Evolutionary conservation across 2,329 filamentous ascomycete species (phyloP).

Genomic region (Fusarium mexicanum): DNA sequence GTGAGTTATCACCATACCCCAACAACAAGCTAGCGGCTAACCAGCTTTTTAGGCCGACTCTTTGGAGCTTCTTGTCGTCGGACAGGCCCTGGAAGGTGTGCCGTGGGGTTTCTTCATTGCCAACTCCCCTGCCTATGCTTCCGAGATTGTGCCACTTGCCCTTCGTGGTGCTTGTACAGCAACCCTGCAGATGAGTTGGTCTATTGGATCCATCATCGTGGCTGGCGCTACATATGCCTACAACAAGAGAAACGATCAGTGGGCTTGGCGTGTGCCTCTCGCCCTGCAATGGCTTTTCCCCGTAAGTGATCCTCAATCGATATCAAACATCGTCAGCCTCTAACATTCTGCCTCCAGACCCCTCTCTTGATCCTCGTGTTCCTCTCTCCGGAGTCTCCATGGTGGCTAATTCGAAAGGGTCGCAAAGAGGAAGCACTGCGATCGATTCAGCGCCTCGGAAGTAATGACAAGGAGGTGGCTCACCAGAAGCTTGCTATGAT

Average conservation of each 20-base stretch:
- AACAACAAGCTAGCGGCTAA: background rate
- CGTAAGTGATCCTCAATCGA: background rate
- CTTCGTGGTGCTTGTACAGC: slow-evolving; percentile 66
- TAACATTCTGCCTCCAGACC: slow-evolving; percentile 42
- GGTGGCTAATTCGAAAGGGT: slow-evolving; percentile 64
- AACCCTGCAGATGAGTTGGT: slow-evolving; percentile 72
- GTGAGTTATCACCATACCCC: slow-evolving; percentile 18
- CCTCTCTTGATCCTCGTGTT: slow-evolving; percentile 63
- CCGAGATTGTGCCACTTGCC: slow-evolving; percentile 66
- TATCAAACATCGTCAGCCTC: accelerated
- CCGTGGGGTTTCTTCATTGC: slow-evolving; percentile 72
- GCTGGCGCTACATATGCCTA: slow-evolving; percentile 63
- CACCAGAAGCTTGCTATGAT: slow-evolving; percentile 64
- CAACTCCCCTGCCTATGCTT: slow-evolving; percentile 68
- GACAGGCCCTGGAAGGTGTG: slow-evolving; percentile 67
- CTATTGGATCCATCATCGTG: slow-evolving; percentile 69
- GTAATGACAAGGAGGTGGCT: slow-evolving; percentile 16
- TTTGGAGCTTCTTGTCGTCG: slow-evolving; percentile 55
- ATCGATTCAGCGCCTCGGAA: slow-evolving; percentile 58
- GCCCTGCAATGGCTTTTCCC: slow-evolving; percentile 68
- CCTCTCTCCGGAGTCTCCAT: slow-evolving; percentile 60
- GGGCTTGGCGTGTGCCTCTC: slow-evolving; percentile 55
- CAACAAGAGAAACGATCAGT: slow-evolving; percentile 44
- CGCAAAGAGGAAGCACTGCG: slow-evolving; percentile 53
- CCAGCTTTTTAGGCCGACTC: slow-evolving; percentile 39